Percentiles rank a stretch among this genome's conserved stretches.
phyloP scores from a whole-genome alignment of 2,329 filamentous ascomycete species.

The Pseudocercospora cruenta region DNA sequence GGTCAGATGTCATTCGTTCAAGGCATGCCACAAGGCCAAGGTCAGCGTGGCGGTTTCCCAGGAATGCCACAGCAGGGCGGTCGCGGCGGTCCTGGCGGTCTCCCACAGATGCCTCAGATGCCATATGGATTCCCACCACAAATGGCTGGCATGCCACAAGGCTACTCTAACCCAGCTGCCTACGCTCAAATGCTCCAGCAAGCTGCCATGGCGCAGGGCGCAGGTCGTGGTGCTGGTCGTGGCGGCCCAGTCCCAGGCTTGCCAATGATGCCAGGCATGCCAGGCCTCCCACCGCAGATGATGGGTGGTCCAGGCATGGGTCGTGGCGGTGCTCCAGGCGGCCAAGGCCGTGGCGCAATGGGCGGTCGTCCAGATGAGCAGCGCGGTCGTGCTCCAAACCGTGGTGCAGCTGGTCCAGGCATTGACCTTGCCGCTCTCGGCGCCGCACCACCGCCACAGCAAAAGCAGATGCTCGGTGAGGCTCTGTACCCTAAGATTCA shows the following conservation, averaged over 20 bases:
- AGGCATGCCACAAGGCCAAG: conserved; percentile 69
- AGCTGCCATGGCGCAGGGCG: conserved; percentile 45
- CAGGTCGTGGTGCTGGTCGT: conserved; percentile 62
- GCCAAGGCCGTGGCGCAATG: conserved; percentile 38
- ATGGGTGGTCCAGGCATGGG: conserved; percentile 50
- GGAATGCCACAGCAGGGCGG: conserved; percentile 82
- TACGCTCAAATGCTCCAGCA: conserved; percentile 64
- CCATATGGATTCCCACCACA: conserved; percentile 76
- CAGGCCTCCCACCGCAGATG: conserved; percentile 65
- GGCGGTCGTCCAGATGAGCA: conserved; percentile 43
- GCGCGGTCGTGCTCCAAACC: conserved; percentile 44
- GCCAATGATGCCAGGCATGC: conserved; percentile 63
- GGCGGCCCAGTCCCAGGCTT: conserved; percentile 70
- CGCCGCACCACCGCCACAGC: conserved; percentile 68
- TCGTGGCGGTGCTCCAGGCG: conserved; percentile 42
- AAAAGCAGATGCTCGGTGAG: conserved; percentile 99
- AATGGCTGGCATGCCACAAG: conserved; percentile 73
- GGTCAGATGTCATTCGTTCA: conserved; percentile 66
- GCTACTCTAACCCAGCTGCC: conserved; percentile 75
- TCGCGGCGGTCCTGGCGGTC: conserved; percentile 74
- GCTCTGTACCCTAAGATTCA: conserved; percentile 98
- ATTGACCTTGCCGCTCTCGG: conserved; percentile 57
- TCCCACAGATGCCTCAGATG: conserved; percentile 84
- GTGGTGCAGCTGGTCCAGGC: conserved; percentile 40
- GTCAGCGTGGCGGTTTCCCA: conserved; percentile 82